These are phyloP conservation scores for Claviceps fusiformis DNA, from an alignment of 2,329 filamentous ascomycete species.

Conservation along the genomic window DNA sequence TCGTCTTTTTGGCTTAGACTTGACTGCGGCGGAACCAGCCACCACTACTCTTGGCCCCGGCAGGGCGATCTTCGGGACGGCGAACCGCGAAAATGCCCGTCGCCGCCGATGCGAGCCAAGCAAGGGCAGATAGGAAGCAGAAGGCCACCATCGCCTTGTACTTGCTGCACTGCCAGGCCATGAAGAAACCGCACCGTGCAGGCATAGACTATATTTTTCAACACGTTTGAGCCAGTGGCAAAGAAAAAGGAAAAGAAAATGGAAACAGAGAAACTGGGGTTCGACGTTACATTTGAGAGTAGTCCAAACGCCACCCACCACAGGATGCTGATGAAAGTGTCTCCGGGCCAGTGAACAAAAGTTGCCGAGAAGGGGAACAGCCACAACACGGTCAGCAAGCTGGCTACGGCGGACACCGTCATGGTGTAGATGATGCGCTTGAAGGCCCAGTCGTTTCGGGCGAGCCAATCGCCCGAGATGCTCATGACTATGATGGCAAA, in stretches of 20 bases:
- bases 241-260: not conserved
- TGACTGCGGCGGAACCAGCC: slow-evolving; percentile 30
- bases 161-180: slow-evolving; percentile 53
- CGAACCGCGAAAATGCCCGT: slow-evolving; percentile 43
- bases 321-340: slow-evolving; percentile 52
- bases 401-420: slow-evolving; percentile 54
- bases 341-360: slow-evolving; percentile 59
- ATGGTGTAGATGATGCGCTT: slow-evolving; percentile 64
- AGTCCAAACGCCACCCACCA: slow-evolving; percentile 62
- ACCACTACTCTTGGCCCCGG: slow-evolving; percentile 20
- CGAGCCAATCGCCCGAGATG: slow-evolving; percentile 52
- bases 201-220: slow-evolving; percentile 23
- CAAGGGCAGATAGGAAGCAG: slow-evolving; percentile 54
- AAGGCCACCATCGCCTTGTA: slow-evolving; percentile 63
- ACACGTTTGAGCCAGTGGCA: not conserved
- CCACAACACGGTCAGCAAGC: slow-evolving; percentile 58
- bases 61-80: slow-evolving; percentile 21
- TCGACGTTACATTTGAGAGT: slow-evolving; percentile 42
- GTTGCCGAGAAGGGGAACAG: slow-evolving; percentile 54
- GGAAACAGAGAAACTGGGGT: not conserved
- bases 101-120: slow-evolving; percentile 54
- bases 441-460: slow-evolving; percentile 37
- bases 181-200: slow-evolving; percentile 40
- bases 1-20: slow-evolving; percentile 18
- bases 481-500: slow-evolving; percentile 62